Conservation (phyloP, 202 grass and related monocot species). For the Setaria viridis region DNA sequence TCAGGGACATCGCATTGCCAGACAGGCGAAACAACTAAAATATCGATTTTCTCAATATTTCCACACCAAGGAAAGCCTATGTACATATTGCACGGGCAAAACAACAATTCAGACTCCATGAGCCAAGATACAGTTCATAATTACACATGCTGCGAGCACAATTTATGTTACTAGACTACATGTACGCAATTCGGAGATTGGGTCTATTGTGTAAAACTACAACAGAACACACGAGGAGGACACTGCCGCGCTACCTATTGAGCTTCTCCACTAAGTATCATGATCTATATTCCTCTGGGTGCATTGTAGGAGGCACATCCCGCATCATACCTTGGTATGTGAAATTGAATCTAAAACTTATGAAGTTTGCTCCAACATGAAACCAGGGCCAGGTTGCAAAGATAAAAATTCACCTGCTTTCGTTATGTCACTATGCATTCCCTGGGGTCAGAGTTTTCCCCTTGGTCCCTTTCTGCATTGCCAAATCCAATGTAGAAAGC, state of each 20-base stretch:
- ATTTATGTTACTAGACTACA: slow-evolving; percentile 18
- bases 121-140: slow-evolving; percentile 20
- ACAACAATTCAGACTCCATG: neutral
- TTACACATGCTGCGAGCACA: slow-evolving; percentile 24
- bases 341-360: slow-evolving; percentile 11
- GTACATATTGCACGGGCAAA: neutral
- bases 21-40: neutral
- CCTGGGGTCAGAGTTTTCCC: slow-evolving; percentile 64
- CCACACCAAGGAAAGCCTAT: neutral
- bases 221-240: neutral
- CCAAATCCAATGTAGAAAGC: slow-evolving; percentile 56
- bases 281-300: neutral
- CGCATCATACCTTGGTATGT: slow-evolving; percentile 9
- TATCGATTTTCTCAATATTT: neutral
- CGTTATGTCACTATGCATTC: slow-evolving; percentile 68
- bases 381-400: neutral
- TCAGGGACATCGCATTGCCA: neutral
- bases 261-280: neutral
- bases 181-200: neutral
- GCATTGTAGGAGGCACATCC: neutral
- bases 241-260: neutral
- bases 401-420: neutral
- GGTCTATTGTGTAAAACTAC: neutral
- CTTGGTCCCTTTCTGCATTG: slow-evolving; percentile 42
- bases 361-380: slow-evolving; percentile 1